Percentiles rank a stretch among this genome's conserved stretches.
Evolutionary conservation across 768 basidiomycete genomes (phyloP).

Genomic region (Kwoniella newhampshirensis): DNA sequence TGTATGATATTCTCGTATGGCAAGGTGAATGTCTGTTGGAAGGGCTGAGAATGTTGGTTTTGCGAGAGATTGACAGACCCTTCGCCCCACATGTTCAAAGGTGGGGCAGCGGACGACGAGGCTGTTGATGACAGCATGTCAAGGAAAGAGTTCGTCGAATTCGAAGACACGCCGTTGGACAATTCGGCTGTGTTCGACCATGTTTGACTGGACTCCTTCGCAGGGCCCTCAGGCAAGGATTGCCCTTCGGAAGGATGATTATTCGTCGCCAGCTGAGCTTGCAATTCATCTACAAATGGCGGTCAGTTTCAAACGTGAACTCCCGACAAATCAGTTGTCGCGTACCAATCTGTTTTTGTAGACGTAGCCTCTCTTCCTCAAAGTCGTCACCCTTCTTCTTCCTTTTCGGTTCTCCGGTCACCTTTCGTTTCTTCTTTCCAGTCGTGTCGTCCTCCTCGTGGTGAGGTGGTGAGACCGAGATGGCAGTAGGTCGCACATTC

Average conservation of each 20-base stretch:
- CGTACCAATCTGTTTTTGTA: conserved; percentile 42
- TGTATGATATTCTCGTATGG: background rate
- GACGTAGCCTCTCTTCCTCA: conserved; percentile 28
- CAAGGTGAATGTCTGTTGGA: background rate
- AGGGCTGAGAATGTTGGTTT: too few species aligned
- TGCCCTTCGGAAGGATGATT: background rate
- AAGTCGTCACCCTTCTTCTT: conserved; percentile 25
- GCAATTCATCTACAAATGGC: conserved; percentile 31
- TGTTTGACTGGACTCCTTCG: conserved; percentile 11
- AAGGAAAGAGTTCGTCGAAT: conserved; percentile 44
- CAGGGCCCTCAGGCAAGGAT: background rate
- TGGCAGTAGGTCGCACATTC: background rate
- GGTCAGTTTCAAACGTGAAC: conserved; percentile 4
- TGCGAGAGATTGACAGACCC: too few species aligned
- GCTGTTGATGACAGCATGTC: conserved; percentile 47
- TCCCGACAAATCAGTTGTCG: background rate
- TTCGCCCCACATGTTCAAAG: too few species aligned
- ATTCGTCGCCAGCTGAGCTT: conserved; percentile 29
- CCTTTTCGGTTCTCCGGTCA: conserved; percentile 13
- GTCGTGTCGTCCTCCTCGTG: conserved; percentile 20
- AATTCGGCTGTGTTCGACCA: conserved; percentile 5
- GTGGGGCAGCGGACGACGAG: too few species aligned
- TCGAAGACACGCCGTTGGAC: conserved; percentile 3
- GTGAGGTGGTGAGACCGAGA: background rate
- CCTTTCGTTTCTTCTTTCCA: conserved; percentile 28